Conservation (phyloP, 495 filamentous ascomycete genomes). For the Chaetomium fimeti region DNA sequence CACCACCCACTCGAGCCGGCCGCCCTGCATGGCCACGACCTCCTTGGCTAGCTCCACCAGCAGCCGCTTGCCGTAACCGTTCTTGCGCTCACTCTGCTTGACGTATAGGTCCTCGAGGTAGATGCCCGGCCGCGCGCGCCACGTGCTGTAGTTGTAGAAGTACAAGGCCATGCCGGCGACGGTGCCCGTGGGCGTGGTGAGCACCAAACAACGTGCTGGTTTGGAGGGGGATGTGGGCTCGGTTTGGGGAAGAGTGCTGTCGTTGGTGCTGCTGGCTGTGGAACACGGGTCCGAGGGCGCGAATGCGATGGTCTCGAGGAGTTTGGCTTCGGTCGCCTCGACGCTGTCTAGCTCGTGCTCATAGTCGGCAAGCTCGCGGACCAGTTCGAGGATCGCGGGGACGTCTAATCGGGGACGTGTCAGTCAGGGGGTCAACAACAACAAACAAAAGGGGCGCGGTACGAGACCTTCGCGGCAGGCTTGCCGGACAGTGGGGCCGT, state of each 20-base stretch:
- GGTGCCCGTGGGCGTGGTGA: constrained; percentile 41
- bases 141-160: constrained; percentile 68
- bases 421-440: background rate
- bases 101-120: constrained; percentile 96
- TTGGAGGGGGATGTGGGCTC: constrained; percentile 43
- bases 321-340: constrained; percentile 71
- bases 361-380: constrained; percentile 85
- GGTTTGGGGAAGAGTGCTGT: constrained; percentile 35
- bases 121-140: constrained; percentile 81
- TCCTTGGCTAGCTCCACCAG: constrained; percentile 75
- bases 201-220: constrained; percentile 49
- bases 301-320: constrained; percentile 78
- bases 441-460: background rate
- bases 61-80: constrained; percentile 76
- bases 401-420: constrained; percentile 59
- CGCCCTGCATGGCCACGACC: constrained; percentile 66
- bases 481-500: constrained; percentile 31
- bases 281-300: constrained; percentile 48
- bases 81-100: constrained; percentile 61
- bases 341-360: constrained; percentile 73
- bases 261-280: constrained; percentile 33
- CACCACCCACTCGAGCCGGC: constrained; percentile 88
- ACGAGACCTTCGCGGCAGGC: constrained; percentile 36
- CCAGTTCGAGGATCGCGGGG: constrained; percentile 73
- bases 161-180: constrained; percentile 59